phyloP scores from a whole-genome alignment of 139 green algal genomes.

The Chlamydomonas asymmetrica region DNA sequence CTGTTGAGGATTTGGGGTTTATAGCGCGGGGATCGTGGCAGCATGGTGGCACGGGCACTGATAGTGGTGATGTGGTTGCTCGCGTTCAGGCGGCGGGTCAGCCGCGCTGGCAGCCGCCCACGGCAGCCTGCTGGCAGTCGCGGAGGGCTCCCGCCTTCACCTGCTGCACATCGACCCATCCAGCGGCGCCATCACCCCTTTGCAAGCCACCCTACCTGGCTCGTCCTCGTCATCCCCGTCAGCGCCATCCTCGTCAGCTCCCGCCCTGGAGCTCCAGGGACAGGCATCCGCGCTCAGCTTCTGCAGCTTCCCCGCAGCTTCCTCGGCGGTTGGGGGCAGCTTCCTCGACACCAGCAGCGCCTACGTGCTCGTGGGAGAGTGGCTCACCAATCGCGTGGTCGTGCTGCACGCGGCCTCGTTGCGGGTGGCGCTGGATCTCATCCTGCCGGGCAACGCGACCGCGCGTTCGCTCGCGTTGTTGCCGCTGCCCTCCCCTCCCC shows the following conservation, averaged over 20 bases:
- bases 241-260: no score
- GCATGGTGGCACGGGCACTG: no score
- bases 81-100: neutral
- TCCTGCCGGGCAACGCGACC: constrained; percentile 7
- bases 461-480: constrained; percentile 21
- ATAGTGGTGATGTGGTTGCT: no score
- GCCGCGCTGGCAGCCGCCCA: constrained; percentile 8
- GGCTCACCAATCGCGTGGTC: constrained; percentile 18
- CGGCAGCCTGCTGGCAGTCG: constrained; percentile 21
- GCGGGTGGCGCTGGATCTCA: constrained; percentile 4
- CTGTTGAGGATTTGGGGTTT: no score
- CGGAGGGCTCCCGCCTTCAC: constrained; percentile 4
- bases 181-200: constrained; percentile 3
- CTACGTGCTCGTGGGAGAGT: constrained; percentile 15
- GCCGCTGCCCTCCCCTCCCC: neutral
- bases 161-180: neutral
- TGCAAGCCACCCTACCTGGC: no score
- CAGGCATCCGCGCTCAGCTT: neutral
- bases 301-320: no score
- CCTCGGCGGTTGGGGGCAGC: no score
- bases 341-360: neutral
- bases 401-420: neutral
- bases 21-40: no score
- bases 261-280: neutral
- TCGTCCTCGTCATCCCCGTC: no score